A percentile compares a stretch with the other conserved stretches of the same genome.
Evolutionary conservation across 768 basidiomycete species (phyloP).

Genomic region (Kondoa subrosea): DNA sequence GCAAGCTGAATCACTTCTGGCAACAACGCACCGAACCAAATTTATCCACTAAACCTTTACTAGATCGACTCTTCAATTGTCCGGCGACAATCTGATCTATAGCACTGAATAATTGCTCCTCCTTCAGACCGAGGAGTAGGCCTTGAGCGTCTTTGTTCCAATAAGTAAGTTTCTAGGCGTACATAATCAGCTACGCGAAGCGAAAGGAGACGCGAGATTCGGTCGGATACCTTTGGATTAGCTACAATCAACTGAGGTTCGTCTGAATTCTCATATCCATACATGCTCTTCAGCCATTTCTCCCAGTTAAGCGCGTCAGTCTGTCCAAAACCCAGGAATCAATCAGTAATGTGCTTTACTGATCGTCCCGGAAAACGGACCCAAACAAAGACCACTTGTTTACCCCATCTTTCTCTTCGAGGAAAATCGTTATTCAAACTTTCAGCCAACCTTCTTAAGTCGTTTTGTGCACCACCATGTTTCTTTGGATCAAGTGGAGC

Average conservation of each 20-base stretch:
- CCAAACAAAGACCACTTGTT: constrained; percentile 55
- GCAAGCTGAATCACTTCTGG: constrained; percentile 8
- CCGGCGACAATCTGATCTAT: constrained; percentile 13
- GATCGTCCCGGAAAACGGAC: constrained; percentile 1
- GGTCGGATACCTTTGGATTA: neutral
- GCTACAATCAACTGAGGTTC: constrained; percentile 25
- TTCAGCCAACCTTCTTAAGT: neutral
- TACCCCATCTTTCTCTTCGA: constrained; percentile 31
- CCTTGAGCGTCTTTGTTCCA: constrained; percentile 8
- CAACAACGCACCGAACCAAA: constrained; percentile 5
- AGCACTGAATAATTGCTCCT: constrained; percentile 9
- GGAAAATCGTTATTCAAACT: neutral
- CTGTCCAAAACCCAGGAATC: constrained; percentile 30
- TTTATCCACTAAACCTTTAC: neutral
- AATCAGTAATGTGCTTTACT: neutral
- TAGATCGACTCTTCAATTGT: neutral
- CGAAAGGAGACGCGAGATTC: too few relatives aligned
- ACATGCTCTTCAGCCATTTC: constrained; percentile 83
- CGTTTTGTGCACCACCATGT: too few relatives aligned
- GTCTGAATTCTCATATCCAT: constrained; percentile 41
- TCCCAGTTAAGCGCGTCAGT: constrained; percentile 74
- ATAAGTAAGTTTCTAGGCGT: constrained; percentile 14
- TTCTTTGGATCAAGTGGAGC: neutral
- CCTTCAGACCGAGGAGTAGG: constrained; percentile 5
- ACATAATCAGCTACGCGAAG: neutral